Evolutionary conservation across 2,329 filamentous ascomycete genomes (phyloP), one percentile per base, ranked within the genome.

Genomic region (Hymenoscyphus occultus): DNA sequence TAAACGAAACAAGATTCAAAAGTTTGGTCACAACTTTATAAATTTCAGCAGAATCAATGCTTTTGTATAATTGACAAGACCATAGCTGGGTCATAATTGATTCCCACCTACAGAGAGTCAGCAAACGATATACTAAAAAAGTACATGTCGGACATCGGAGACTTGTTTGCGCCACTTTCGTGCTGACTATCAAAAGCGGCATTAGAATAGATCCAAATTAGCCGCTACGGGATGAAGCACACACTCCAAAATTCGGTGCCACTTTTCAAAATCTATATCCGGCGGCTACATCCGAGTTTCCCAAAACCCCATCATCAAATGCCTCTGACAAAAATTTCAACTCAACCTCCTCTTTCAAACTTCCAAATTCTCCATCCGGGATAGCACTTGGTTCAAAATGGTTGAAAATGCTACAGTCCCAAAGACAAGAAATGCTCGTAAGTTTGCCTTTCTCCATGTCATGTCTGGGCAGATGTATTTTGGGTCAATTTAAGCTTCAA

Each of bases 381-480:
- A 19, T 39, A 57, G 35, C 39, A 4, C 12, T 54, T n/a, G 5
- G 13, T 19, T 59, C 12, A 65, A 42, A 28, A 60, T 60, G 40
- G 13, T 45, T 14, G 60, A 64, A 35, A 56, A 51, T 48, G 22
- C 10, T 42, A n/a, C 56, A 5, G 7, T 64, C 9, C 61, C 67
- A 12, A 70, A 70, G 60, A 60, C 66, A 39, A 69, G 72, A 54
- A 75, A 73, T 63, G 71, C 73, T 58, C 70, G 70, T 64, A 28
- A 58, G 61, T 59, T 22, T 14, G 13, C 16, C n/a, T n/a, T 6
- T 56, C 31, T 57, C 19, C 9, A 32, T 12, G 5, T 22, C 12
- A 5, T 19, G n/a, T 22, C n/a, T 28, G 12, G 19, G 22, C 12
- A 12, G 9, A n/a, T 9, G 45, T 22, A n/a, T 9, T n/a, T 51